phyloP scores from a whole-genome alignment of 2,329 filamentous ascomycete genomes.

The Botrytis fragariae region DNA sequence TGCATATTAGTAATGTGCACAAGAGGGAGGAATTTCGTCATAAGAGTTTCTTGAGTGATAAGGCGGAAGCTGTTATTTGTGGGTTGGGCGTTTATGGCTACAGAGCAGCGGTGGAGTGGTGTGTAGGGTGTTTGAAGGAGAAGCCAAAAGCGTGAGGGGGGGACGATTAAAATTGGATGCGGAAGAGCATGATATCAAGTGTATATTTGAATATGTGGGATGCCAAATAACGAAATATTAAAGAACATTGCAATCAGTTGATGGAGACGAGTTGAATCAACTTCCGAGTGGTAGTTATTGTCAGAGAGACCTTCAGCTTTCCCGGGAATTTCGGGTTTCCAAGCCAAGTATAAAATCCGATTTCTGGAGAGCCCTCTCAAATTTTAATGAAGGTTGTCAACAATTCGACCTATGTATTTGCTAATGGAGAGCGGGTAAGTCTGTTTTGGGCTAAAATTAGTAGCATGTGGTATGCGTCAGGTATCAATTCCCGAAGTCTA shows the following conservation, averaged over 20 bases:
- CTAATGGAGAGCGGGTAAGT: rapidly evolving
- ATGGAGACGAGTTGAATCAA: neutral
- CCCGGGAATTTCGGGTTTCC: neutral
- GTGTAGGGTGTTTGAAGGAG: slow-evolving; percentile 47
- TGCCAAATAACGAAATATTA: rapidly evolving
- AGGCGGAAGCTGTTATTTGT: slow-evolving; percentile 70
- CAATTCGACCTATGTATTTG: neutral
- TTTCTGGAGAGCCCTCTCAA: neutral
- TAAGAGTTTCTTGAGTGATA: slow-evolving; percentile 72
- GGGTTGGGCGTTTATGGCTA: slow-evolving; percentile 65
- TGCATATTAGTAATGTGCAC: slow-evolving; percentile 77
- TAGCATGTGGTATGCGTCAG: neutral
- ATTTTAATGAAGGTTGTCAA: neutral
- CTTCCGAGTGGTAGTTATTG: neutral
- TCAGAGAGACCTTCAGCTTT: neutral
- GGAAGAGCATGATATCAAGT: neutral
- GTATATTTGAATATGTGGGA: too few species aligned
- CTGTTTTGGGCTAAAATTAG: neutral
- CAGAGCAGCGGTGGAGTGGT: slow-evolving; percentile 56
- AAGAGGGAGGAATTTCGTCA: slow-evolving; percentile 65
- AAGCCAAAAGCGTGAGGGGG: slow-evolving; percentile 33
- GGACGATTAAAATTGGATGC: neutral
- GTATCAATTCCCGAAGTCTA: too few species aligned
- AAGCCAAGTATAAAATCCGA: neutral
- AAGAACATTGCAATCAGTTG: neutral